Evolutionary conservation across 139 green algal genomes (phyloP).

Genomic region (Penium margaritaceum): DNA sequence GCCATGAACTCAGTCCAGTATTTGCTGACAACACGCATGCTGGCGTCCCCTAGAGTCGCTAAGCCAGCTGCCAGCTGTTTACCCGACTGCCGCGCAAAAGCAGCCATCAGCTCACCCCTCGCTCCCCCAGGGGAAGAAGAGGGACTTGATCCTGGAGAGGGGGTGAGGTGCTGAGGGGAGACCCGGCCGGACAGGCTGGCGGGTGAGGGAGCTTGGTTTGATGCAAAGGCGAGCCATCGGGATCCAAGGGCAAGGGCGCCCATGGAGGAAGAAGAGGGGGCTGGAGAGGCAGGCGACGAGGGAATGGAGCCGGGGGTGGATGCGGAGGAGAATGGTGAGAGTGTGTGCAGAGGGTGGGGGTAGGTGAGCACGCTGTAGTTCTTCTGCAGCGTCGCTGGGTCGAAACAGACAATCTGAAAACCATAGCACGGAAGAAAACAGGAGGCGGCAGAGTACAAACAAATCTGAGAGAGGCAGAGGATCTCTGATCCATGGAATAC

Average conservation of each 20-base stretch:
- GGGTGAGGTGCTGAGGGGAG: slow-evolving; percentile 31
- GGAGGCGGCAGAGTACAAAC: neutral
- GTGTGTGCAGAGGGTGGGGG: slow-evolving; percentile 5
- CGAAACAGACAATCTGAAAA: slow-evolving; percentile 54
- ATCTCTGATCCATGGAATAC: too few species aligned
- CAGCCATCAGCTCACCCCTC: slow-evolving; percentile 20
- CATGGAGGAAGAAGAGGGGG: too few species aligned
- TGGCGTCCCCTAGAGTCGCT: slow-evolving; percentile 26
- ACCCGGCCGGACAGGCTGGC: too few species aligned
- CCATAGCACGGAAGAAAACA: slow-evolving; percentile 5
- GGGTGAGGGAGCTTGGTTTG: slow-evolving; percentile 48
- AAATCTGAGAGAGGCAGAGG: too few species aligned
- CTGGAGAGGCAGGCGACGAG: too few species aligned
- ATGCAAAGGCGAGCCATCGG: slow-evolving; percentile 58
- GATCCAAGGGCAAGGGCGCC: slow-evolving; percentile 52
- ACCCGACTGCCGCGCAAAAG: slow-evolving; percentile 37
- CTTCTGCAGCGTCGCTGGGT: slow-evolving; percentile 48
- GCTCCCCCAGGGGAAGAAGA: slow-evolving; percentile 28
- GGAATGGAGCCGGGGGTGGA: neutral
- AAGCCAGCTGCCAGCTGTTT: slow-evolving; percentile 21
- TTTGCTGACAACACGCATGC: slow-evolving; percentile 12
- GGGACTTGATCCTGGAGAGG: slow-evolving; percentile 32
- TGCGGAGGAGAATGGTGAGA: too few species aligned
- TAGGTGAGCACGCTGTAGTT: slow-evolving; percentile 56
- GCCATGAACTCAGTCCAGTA: slow-evolving; percentile 28